Evolutionary conservation across 2,329 filamentous ascomycete species (phyloP).

Genomic region (Colletotrichum eremochloae): DNA sequence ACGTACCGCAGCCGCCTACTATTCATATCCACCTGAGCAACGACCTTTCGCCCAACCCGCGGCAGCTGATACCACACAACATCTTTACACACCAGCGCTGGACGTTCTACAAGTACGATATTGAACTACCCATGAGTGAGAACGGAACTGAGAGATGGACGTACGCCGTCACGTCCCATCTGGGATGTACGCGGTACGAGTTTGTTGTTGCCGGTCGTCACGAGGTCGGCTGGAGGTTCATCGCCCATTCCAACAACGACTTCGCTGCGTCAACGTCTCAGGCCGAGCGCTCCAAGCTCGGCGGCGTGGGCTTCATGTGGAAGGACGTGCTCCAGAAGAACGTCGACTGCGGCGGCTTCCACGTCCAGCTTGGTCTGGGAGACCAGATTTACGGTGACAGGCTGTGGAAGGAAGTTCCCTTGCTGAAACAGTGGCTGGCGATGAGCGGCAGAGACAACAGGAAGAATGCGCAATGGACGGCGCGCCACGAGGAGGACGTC

Average conservation of each 20-base stretch:
- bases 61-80: conserved; percentile 83
- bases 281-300: conserved; percentile 86
- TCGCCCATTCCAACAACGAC: conserved; percentile 96
- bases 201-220: conserved; percentile 92
- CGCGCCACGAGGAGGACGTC: conserved; percentile 94
- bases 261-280: conserved; percentile 90
- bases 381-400: conserved; percentile 97
- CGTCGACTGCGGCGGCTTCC: conserved; percentile 94
- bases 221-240: conserved; percentile 95
- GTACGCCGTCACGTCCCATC: conserved; percentile 95
- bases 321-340: conserved; percentile 99
- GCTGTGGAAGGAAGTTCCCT: conserved; percentile 94
- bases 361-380: conserved; percentile 90
- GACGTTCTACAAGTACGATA: conserved; percentile 95
- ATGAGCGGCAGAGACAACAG: conserved; percentile 94
- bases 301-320: conserved; percentile 97
- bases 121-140: conserved; percentile 92
- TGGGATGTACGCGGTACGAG: conserved; percentile 98
- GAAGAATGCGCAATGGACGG: conserved; percentile 92
- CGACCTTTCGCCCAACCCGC: conserved; percentile 92
- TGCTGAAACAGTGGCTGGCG: conserved; percentile 94
- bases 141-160: conserved; percentile 89
- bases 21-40: conserved; percentile 94
- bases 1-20: conserved; percentile 91
- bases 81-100: conserved; percentile 94